Base-by-base conservation (phyloP, 768 basidiomycete species). In the Leccinum rimulosum region DNA sequence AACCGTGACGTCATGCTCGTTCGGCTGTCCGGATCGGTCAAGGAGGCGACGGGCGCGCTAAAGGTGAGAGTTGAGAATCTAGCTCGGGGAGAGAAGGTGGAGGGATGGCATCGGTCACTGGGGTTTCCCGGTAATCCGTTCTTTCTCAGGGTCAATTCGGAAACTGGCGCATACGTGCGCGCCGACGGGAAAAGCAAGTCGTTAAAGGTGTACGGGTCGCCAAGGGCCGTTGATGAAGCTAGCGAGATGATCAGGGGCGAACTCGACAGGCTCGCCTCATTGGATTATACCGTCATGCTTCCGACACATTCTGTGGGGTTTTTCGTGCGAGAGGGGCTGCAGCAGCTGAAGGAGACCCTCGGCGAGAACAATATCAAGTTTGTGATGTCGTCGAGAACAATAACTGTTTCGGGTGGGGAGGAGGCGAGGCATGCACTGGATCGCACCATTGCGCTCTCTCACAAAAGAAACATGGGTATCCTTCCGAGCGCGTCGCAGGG, bases 1-100 rank as follows among this genome's bases (percentile, higher is more conserved):
- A 64, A 66, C 22, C 22, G 22, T 22, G 22, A 22, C 35, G 50
- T 49, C 8, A 74, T 80, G 48, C 69, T 73, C 15, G 75, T 86
- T 43, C 76, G 71, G 4, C 74, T 86, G n/a, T 63, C 73, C 1
- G 85, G 85, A 0, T 74, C 80, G 14, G 80, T 81, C 52, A 82
- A 82, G 69, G 79, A 81, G 62, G 77, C 77, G 2, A 76, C 81
- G 1, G 86, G 86, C 1, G 75, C 78, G 5, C 64, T 87, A 59
- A 87, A 86, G 71, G 84, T 86, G 12, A 73, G 84, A 54, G 81
- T 33, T 11, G 86, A 87, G 67, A 79, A 74, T 54, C 66, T 87
- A 40, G 79, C 77, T 3, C 74, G 74, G 25, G 85, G 85, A 6
- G 79, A 82, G 43, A 79, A 70, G 36, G 70, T 86, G 3, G 70